Evolutionary conservation across 176 grass and related monocot species (phyloP), one percentile per base, ranked within the genome.

Genomic region (Oryza coarctata): DNA sequence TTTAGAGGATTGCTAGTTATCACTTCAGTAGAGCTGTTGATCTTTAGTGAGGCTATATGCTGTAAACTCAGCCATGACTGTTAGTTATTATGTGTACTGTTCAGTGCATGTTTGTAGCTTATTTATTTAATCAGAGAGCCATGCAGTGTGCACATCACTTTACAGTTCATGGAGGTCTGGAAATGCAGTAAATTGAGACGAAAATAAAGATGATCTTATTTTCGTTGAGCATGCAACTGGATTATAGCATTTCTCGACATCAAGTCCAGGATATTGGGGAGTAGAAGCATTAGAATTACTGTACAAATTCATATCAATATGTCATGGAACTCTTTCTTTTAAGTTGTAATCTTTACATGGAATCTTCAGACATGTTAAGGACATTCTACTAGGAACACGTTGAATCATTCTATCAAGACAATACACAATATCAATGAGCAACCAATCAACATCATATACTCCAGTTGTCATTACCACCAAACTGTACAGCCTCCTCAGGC

Each of bases 321-420:
- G 13, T 52, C 0, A 44, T 14, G 10, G 20, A 29, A 31, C 12
- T n/a, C 15, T 15, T 33, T 50, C 7, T 8, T n/a, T 64, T 9
- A 65, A 60, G n/a, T 22, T 63, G 15, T 72, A 84, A 25, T 34
- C 4, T 76, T n/a, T 45, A 29, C 43, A n/a, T 10, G n/a, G n/a
- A 25, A 18, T 60, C 55, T 62, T 66, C 22, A 31, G 27, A 61
- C 43, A 89, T 44, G 23, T 55, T 28, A 62, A 34, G 41, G 41
- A 22, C 10, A 17, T 71, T 70, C 45, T 78, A 68, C 20, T 35
- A 12, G 20, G 12, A 83, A 63, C 78, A 81, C 32, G 30, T 36
- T 38, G 63, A 75, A 63, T 50, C 63, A 45, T 65, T 74, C 35
- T 84, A 80, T 84, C 28, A 23, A 70, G 30, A 80, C 9, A 84